Conservation (phyloP, 768 basidiomycete genomes). For the Crucibulum laeve region DNA sequence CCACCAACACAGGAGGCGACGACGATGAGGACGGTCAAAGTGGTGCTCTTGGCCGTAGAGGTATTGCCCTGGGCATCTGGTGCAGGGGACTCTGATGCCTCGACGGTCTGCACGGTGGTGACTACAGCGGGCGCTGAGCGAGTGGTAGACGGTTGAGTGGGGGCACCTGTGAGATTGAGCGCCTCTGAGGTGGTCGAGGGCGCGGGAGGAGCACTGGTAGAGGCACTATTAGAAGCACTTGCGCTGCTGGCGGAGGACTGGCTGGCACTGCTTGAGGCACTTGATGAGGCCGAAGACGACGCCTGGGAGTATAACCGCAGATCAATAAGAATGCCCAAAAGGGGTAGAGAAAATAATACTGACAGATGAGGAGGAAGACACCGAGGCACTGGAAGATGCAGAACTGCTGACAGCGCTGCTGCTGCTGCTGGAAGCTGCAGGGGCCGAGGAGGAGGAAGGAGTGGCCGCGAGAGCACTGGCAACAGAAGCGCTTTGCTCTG, state of each 20-base stretch:
- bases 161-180: slow-evolving; percentile 14
- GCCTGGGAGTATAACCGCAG: too few relatives aligned
- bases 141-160: not conserved
- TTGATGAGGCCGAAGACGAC: slow-evolving; percentile 10
- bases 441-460: slow-evolving; percentile 8
- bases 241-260: too few relatives aligned
- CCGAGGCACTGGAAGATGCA: slow-evolving; percentile 1
- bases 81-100: slow-evolving; percentile 21
- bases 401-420: too few relatives aligned
- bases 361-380: not conserved
- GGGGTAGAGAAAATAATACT: not conserved
- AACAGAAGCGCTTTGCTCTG: slow-evolving; percentile 3
- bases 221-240: too few relatives aligned
- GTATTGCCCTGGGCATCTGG: slow-evolving; percentile 21
- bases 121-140: slow-evolving; percentile 9
- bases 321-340: not conserved
- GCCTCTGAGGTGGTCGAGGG: slow-evolving; percentile 13
- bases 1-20: slow-evolving; percentile 67
- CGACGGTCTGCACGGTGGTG: slow-evolving; percentile 23
- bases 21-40: slow-evolving; percentile 63
- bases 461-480: slow-evolving; percentile 12
- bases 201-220: slow-evolving; percentile 6
- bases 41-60: slow-evolving; percentile 29
- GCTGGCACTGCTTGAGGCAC: slow-evolving; percentile 7
- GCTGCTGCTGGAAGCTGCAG: slow-evolving; percentile 8